Evolutionary conservation across 1,139 yeast species (phyloP).

Genomic region (Ogataea hybrid): DNA sequence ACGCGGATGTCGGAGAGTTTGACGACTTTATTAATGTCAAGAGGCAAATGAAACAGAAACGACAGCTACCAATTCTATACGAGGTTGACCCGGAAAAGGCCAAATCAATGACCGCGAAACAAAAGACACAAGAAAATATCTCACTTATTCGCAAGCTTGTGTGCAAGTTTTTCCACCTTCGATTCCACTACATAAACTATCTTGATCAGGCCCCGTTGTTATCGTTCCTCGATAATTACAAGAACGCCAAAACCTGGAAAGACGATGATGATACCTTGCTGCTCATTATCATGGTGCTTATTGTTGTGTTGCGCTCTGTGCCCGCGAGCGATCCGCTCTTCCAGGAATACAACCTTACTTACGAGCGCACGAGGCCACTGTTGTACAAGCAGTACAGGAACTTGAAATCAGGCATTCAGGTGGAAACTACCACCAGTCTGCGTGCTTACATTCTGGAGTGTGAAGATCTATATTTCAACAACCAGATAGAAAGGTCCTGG

Average conservation of each 20-base stretch:
- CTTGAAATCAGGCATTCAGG: conserved; percentile 45
- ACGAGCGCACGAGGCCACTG: conserved; percentile 31
- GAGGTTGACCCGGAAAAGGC: conserved; percentile 14
- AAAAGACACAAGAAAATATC: conserved; percentile 21
- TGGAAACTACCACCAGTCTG: conserved; percentile 47
- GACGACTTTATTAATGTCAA: conserved; percentile 27
- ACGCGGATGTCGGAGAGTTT: conserved; percentile 26
- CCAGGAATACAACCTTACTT: conserved; percentile 30
- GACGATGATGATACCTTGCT: conserved; percentile 48
- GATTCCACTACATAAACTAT: conserved; percentile 32
- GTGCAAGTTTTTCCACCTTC: conserved; percentile 28
- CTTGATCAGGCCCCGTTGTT: conserved; percentile 36
- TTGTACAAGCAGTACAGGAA: conserved; percentile 41
- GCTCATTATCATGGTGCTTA: conserved; percentile 43
- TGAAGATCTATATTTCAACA: conserved; percentile 49
- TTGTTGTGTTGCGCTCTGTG: conserved; percentile 41
- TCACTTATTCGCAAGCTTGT: conserved; percentile 20
- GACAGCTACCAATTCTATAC: conserved; percentile 26
- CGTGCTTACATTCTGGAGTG: conserved; percentile 50
- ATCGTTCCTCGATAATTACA: conserved; percentile 32
- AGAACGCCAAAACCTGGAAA: conserved; percentile 41
- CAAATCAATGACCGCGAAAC: conserved; percentile 11
- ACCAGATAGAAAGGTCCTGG: conserved; percentile 45
- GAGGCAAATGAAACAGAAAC: conserved; percentile 24
- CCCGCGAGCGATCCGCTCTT: conserved; percentile 35